A percentile compares a stretch with the other conserved stretches of the same genome.
Conservation (phyloP, 2,329 filamentous ascomycete species). For the Colletotrichum lindemuthianum region DNA sequence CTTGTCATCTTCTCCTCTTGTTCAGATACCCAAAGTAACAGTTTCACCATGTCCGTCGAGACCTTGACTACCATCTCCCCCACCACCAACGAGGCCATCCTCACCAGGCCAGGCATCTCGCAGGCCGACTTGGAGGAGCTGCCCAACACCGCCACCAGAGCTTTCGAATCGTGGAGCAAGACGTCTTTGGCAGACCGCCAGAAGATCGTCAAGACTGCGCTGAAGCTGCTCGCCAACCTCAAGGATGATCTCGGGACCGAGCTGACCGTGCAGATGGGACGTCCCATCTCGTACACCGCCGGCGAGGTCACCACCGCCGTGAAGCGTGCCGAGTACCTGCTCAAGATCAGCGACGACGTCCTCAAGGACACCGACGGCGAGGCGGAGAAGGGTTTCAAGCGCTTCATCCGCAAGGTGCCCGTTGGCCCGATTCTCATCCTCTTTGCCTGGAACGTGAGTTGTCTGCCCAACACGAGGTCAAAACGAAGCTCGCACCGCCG, state of each 20-base stretch:
- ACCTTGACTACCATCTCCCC: conserved; percentile 85
- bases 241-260: conserved; percentile 86
- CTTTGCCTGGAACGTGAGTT: conserved; percentile 93
- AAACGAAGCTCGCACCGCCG: not conserved
- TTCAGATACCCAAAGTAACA: not conserved
- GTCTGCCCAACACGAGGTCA: not conserved
- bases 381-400: conserved; percentile 85
- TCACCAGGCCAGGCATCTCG: conserved; percentile 81
- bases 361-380: conserved; percentile 86
- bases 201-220: conserved; percentile 81
- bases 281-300: conserved; percentile 86
- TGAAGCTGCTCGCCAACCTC: conserved; percentile 74
- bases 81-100: conserved; percentile 83
- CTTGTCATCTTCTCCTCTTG: not conserved
- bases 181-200: conserved; percentile 81
- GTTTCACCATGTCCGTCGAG: conserved; percentile 68
- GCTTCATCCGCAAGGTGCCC: conserved; percentile 89
- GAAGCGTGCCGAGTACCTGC: conserved; percentile 84
- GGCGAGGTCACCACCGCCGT: conserved; percentile 88
- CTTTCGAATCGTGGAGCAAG: conserved; percentile 81
- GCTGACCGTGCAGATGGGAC: conserved; percentile 93
- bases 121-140: conserved; percentile 75
- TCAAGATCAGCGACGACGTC: conserved; percentile 83
- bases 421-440: conserved; percentile 89
- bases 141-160: conserved; percentile 76